These are phyloP conservation scores for Physcomitrellopsis africana DNA, from an alignment of 225 moss, liverwort and hornwort species.

Conservation along the genomic window DNA sequence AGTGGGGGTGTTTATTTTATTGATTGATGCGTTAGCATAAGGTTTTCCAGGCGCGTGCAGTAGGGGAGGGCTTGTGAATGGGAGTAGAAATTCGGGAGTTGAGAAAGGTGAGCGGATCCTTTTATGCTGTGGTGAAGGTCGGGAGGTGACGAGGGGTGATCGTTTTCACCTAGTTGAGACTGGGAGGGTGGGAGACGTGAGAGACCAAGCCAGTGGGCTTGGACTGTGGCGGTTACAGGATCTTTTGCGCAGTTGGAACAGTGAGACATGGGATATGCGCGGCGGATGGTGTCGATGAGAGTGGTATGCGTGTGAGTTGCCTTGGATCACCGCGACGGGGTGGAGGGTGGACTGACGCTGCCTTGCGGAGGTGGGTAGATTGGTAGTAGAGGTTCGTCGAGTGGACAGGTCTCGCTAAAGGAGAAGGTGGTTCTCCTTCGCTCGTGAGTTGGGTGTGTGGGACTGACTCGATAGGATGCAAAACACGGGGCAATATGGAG, in stretches of 20 bases:
- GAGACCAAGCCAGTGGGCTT: not conserved
- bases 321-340: constrained; percentile 34
- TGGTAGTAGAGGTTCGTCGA: not conserved
- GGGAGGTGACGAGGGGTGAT: constrained; percentile 1
- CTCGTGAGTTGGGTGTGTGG: too few relatives aligned
- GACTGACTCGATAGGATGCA: constrained; percentile 51
- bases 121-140: not conserved
- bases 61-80: too few relatives aligned
- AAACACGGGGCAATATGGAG: constrained; percentile 82
- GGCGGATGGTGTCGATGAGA: not conserved
- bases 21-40: not conserved
- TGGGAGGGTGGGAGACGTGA: not conserved
- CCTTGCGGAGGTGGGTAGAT: constrained; percentile 19
- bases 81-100: constrained; percentile 3
- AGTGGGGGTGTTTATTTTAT: not conserved
- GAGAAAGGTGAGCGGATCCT: too few relatives aligned
- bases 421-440: too few relatives aligned
- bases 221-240: constrained; percentile 20
- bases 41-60: too few relatives aligned
- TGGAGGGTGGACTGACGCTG: constrained; percentile 41
- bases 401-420: too few relatives aligned
- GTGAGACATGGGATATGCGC: not conserved
- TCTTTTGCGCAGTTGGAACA: constrained; percentile 23
- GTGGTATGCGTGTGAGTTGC: constrained; percentile 24
- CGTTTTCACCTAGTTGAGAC: constrained; percentile 15